Conservation (phyloP, 106 monocot species). For the Ottelia alismoides region DNA sequence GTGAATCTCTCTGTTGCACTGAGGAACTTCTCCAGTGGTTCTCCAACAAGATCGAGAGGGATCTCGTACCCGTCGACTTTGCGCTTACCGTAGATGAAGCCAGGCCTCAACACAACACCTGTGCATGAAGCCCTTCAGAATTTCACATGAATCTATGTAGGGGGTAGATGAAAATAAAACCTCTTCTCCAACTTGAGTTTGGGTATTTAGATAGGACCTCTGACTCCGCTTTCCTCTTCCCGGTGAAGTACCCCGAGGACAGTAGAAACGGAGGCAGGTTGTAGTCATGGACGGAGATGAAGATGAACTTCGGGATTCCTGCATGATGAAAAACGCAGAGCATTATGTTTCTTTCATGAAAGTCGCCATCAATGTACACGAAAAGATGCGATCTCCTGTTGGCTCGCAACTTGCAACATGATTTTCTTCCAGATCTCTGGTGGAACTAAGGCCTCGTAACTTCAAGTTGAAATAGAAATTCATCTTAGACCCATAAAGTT, state of each 20-base stretch:
- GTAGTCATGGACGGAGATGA: constrained; percentile 86
- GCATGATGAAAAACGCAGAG: too few relatives aligned
- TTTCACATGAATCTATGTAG: not conserved
- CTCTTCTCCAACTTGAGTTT: constrained; percentile 37
- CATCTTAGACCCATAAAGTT: too few relatives aligned
- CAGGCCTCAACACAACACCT: constrained; percentile 78
- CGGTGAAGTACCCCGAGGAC: constrained; percentile 69
- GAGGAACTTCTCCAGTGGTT: constrained; percentile 65
- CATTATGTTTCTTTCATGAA: too few relatives aligned
- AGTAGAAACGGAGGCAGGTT: constrained; percentile 69
- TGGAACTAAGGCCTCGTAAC: too few relatives aligned
- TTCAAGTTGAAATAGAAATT: too few relatives aligned
- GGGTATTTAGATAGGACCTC: constrained; percentile 82
- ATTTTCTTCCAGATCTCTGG: too few relatives aligned
- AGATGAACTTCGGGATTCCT: constrained; percentile 77
- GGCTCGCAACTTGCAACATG: too few relatives aligned
- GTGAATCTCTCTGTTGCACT: constrained; percentile 48
- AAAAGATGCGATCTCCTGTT: too few relatives aligned
- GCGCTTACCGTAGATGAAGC: constrained; percentile 74
- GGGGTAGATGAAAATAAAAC: not conserved
- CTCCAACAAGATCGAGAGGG: constrained; percentile 60
- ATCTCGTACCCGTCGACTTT: constrained; percentile 66
- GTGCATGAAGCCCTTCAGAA: not conserved
- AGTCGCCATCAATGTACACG: too few relatives aligned
- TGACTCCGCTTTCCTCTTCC: constrained; percentile 79